These are phyloP conservation scores for Candida ovalis DNA, from an alignment of 805 yeast species.

Conservation along the genomic window DNA sequence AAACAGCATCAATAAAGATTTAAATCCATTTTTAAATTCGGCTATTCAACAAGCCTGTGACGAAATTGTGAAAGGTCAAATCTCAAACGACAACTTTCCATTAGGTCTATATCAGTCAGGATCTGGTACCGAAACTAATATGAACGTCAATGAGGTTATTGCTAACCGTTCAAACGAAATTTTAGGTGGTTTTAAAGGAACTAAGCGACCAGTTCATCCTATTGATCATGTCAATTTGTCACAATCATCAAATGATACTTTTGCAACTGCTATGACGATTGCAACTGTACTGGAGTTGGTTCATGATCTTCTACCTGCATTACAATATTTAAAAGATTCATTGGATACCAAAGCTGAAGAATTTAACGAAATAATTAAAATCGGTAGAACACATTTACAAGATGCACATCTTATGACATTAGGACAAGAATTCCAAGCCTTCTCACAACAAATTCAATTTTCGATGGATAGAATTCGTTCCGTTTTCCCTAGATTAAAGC, in stretches of 20 bases:
- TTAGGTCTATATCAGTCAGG: conserved; percentile 98
- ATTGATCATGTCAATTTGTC: conserved; percentile 97
- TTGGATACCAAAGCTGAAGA: conserved; percentile 71
- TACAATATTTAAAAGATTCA: conserved; percentile 70
- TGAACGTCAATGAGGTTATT: conserved; percentile 98
- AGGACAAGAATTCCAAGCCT: conserved; percentile 96
- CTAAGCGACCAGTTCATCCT: conserved; percentile 92
- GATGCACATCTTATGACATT: conserved; percentile 96
- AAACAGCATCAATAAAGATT: conserved; percentile 71
- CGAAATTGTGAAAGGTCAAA: conserved; percentile 83
- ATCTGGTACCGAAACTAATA: conserved; percentile 95
- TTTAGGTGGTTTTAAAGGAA: conserved; percentile 85
- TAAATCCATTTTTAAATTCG: conserved; percentile 74
- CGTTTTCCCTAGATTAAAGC: conserved; percentile 67
- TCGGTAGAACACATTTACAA: conserved; percentile 97
- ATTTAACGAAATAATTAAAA: conserved; percentile 84
- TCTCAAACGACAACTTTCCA: conserved; percentile 85
- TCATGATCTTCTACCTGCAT: conserved; percentile 70
- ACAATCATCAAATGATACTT: conserved; percentile 96
- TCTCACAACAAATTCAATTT: conserved; percentile 83
- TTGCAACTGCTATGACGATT: conserved; percentile 99
- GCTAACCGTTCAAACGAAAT: conserved; percentile 95
- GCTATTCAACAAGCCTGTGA: conserved; percentile 92
- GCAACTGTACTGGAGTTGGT: conserved; percentile 90
- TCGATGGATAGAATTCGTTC: conserved; percentile 83